Base-by-base conservation (phyloP, 176 grass and related monocot genomes). In the Zoysia japonica region DNA sequence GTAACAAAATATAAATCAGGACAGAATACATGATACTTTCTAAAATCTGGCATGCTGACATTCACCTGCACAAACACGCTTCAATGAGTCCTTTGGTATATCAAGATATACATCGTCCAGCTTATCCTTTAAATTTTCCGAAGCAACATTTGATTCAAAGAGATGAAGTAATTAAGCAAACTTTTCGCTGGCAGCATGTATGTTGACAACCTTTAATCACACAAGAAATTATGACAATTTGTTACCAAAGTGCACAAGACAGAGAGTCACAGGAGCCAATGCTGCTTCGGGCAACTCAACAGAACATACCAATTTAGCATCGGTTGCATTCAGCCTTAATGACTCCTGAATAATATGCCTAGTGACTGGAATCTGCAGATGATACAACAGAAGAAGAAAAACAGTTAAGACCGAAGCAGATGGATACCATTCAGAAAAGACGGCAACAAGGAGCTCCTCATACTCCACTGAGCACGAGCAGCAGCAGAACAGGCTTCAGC, bases 301-400 rank as follows among this genome's bases (percentile, higher is more conserved):
- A 20, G 66, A 78, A 38, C 65, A 66, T 81, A 94, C 92, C 83
- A 37, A 86, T 74, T 94, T 90, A 78, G 92, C 85, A 86, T 98
- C 92, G 65, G 75, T 94, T 73, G 75, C 74, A 86, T 98, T 94
- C 75, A 94, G 83, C 84, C 94, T 98, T 49, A 98, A 86, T 62
- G 92, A 98, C 54, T 93, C 76, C 55, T 88, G 85, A 79, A 98
- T 86, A 67, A 98, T 94, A 77, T 89, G 93, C 69, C 75, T 92
- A 47, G 79, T 56, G 85, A 91, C 81, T 61, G 85, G 92, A 90
- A 80, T 78, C 95, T 98, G 88, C 42, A 80, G 35, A 90, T 75
- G 64, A 68, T 53, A 39, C 44, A 74, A 44, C 39, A 79, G 37
- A 71, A 66, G 57, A 53, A 6, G 5, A 47, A 47, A 47, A 47